Evolutionary conservation across 352 stramenopile species (phyloP).

Genomic region (Phytophthora hibernalis): DNA sequence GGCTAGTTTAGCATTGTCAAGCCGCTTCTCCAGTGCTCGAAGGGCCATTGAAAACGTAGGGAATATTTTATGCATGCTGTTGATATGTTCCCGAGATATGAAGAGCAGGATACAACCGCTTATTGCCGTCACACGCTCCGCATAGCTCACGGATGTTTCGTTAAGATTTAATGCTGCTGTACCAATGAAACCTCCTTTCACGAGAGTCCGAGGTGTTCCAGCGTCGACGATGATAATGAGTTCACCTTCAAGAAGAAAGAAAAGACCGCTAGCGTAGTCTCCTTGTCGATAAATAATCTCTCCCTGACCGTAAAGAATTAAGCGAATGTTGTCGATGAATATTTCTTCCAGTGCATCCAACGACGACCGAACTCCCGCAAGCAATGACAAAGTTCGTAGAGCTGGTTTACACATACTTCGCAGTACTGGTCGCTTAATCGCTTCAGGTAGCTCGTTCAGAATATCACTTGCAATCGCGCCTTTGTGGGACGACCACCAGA

Average conservation of each 20-base stretch:
- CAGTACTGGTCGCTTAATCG: slow-evolving; percentile 60
- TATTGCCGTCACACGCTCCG: slow-evolving; percentile 61
- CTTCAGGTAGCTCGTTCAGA: slow-evolving; percentile 58
- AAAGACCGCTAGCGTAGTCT: slow-evolving; percentile 68
- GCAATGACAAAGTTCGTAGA: slow-evolving; percentile 49
- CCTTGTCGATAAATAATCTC: slow-evolving; percentile 70
- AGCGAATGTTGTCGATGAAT: slow-evolving; percentile 57
- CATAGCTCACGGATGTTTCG: slow-evolving; percentile 63
- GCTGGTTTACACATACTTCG: slow-evolving; percentile 58
- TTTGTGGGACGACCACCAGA: slow-evolving; percentile 73
- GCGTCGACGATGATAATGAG: slow-evolving; percentile 53
- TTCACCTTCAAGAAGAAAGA: slow-evolving; percentile 65
- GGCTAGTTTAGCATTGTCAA: slow-evolving; percentile 54
- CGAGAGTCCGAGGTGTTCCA: slow-evolving; percentile 40
- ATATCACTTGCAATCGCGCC: slow-evolving; percentile 58
- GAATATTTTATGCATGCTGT: slow-evolving; percentile 68
- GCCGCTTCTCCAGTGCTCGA: slow-evolving; percentile 60
- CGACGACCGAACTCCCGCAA: slow-evolving; percentile 46
- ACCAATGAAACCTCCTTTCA: slow-evolving; percentile 59
- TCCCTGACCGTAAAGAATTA: slow-evolving; percentile 68
- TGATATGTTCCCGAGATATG: slow-evolving; percentile 56
- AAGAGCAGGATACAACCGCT: slow-evolving; percentile 68
- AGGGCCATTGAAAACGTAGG: slow-evolving; percentile 68
- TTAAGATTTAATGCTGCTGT: slow-evolving; percentile 57
- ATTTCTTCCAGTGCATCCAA: slow-evolving; percentile 46